Base-by-base conservation (phyloP, 495 filamentous ascomycete species). In the Trichoderma erinaceum region DNA sequence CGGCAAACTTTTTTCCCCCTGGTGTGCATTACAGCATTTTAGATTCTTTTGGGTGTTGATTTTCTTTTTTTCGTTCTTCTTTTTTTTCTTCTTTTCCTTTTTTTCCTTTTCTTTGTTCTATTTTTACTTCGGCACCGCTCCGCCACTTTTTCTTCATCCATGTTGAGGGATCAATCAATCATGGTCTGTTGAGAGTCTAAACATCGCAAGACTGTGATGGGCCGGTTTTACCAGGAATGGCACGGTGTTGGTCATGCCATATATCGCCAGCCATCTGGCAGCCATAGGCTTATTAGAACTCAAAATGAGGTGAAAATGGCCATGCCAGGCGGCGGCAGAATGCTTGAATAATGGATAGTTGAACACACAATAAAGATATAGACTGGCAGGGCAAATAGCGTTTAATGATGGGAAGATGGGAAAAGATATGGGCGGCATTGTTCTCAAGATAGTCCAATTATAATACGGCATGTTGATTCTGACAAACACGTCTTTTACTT, bases 351-450 rank as follows among this genome's bases (percentile, higher is more conserved):
- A 61, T 61, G 16, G 56, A 32, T 29, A 35, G 56, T 61, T 61
- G 56, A 61, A 61, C 56, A 61, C 56, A 32, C 56, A 61, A 61
- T 61, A 61, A 61, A 61, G 56, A 61, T 32, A 61, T 61, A 61
- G 56, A 61, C 27, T 29, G 56, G 56, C 56, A 61, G 56, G 56
- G 56, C 56, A 61, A 61, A 61, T 32, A 61, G 56, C 56, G 56
- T 61, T 48, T 61, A 61, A 61, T 32, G 56, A 61, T 13, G 56
- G 56, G 12, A 61, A 61, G 56, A 32, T 61, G 27, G 56, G 56
- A 61, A 61, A 61, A 61, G 11, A 61, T 32, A 61, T 32, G 56
- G 56, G 56, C 56, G 56, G 56, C 56, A 61, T 61, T 61, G 27
- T 61, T 61, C 56, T 15, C 56, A 61, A 32, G 27, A 23, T 61